Evolutionary conservation across 805 yeast species (phyloP).

Genomic region (Hanseniaspora mollemarum): DNA sequence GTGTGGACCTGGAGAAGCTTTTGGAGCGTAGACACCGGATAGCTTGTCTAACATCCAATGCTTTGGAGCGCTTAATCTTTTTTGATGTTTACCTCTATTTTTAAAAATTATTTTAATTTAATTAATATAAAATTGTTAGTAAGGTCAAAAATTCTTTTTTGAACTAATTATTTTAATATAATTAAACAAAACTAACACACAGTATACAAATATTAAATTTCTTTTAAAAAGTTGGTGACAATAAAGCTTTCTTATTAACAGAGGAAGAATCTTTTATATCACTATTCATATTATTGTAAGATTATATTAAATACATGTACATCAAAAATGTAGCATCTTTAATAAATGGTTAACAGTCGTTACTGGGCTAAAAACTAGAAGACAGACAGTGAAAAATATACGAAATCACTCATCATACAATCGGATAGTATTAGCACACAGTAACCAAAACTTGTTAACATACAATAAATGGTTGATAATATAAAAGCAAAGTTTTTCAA

Average conservation of each 20-base stretch:
- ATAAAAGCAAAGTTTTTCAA: background rate
- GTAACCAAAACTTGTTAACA: slow-evolving; percentile 2
- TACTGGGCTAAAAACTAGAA: slow-evolving; percentile 6
- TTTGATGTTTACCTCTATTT: slow-evolving; percentile 89
- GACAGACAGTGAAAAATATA: slow-evolving; percentile 4
- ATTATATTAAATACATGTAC: no score
- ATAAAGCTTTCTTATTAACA: no score
- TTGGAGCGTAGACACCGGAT: slow-evolving; percentile 98
- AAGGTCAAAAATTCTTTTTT: slow-evolving; percentile 9
- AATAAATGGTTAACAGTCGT: no score
- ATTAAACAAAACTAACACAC: background rate
- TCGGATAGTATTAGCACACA: slow-evolving; percentile 14
- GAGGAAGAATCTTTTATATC: no score
- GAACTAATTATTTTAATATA: background rate
- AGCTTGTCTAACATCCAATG: slow-evolving; percentile 99
- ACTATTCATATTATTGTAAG: no score
- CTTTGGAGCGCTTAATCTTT: slow-evolving; percentile 99
- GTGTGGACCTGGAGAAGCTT: slow-evolving; percentile 99
- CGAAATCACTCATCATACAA: background rate
- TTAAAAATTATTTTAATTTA: slow-evolving; percentile 6
- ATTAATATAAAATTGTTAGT: slow-evolving; percentile 12
- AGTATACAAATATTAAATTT: background rate
- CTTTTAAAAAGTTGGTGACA: background rate
- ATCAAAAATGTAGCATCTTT: no score
- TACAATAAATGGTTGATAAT: background rate